A percentile compares a stretch with the other conserved stretches of the same genome.
phyloP scores from a whole-genome alignment of 1,284 basidiomycete species.

The Takashimella koratensis region DNA sequence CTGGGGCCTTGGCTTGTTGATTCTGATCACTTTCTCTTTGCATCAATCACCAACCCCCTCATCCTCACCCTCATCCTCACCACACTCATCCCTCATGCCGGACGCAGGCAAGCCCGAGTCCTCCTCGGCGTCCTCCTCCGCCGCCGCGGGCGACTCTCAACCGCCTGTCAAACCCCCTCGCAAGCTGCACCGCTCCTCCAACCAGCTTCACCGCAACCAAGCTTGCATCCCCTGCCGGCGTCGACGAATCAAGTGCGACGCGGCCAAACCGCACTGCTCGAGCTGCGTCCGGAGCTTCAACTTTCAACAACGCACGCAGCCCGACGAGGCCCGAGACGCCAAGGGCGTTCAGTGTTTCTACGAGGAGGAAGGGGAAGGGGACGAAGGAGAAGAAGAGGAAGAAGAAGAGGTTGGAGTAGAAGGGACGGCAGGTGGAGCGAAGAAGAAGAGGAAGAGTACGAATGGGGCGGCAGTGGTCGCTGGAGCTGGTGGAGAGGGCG shows the following conservation, averaged over 20 bases:
- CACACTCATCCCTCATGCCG: background rate
- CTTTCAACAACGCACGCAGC: conserved; percentile 26
- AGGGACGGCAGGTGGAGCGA: conserved; percentile 1
- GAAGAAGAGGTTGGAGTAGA: background rate
- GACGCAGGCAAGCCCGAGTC: background rate
- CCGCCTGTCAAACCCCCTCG: conserved; percentile 7
- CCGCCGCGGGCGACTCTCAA: background rate
- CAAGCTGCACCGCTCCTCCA: conserved; percentile 19
- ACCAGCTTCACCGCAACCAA: conserved; percentile 21
- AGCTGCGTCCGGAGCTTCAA: conserved; percentile 15
- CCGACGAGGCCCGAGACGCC: conserved; percentile 30
- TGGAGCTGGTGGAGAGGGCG: background rate
- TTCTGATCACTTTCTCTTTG: too few relatives aligned
- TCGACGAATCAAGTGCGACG: conserved; percentile 21
- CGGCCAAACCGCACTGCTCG: conserved; percentile 15
- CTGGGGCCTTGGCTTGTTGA: too few relatives aligned
- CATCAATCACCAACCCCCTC: too few relatives aligned
- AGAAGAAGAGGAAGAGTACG: background rate
- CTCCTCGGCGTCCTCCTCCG: background rate
- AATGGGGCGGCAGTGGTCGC: background rate
- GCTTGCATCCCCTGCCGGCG: conserved; percentile 20
- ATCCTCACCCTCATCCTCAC: background rate
- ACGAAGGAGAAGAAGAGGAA: conserved; percentile 7
- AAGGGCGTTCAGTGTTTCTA: conserved; percentile 36
- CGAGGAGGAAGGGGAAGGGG: conserved; percentile 22